Percentiles rank a stretch among this genome's conserved stretches.
phyloP scores from a whole-genome alignment of 352 stramenopile genomes.

The Pythium oligandrum region DNA sequence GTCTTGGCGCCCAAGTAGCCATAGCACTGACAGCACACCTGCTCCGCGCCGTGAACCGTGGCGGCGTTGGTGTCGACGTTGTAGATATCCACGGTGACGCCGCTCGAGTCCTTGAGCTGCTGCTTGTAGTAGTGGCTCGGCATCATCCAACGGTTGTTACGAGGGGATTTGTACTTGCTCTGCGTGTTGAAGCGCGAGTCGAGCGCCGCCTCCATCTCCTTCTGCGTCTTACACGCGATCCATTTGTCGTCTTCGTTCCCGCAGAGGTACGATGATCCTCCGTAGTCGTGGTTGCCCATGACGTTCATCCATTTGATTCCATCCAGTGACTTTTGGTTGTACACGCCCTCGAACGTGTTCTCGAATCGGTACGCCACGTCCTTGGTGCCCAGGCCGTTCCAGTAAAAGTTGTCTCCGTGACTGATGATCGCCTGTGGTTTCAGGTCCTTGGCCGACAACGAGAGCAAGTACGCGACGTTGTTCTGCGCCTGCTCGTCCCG shows the following conservation, averaged over 20 bases:
- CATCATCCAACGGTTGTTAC: constrained; percentile 67
- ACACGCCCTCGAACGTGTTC: constrained; percentile 66
- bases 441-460: constrained; percentile 26
- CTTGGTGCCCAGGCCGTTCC: constrained; percentile 55
- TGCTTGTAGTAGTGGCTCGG: constrained; percentile 71
- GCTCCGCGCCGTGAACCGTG: constrained; percentile 50
- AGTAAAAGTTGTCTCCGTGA: constrained; percentile 85
- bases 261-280: constrained; percentile 66
- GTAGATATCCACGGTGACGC: constrained; percentile 64
- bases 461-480: constrained; percentile 23
- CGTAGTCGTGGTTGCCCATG: constrained; percentile 79
- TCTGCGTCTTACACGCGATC: constrained; percentile 33
- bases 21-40: constrained; percentile 85
- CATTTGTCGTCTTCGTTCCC: constrained; percentile 32
- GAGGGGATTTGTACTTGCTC: constrained; percentile 60
- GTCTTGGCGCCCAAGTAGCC: constrained; percentile 41
- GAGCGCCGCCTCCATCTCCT: constrained; percentile 44
- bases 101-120: constrained; percentile 35
- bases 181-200: constrained; percentile 58
- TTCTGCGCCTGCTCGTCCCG: constrained; percentile 30
- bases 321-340: constrained; percentile 42
- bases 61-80: constrained; percentile 72
- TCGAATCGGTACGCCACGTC: constrained; percentile 55
- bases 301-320: constrained; percentile 70
- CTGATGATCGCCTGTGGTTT: constrained; percentile 59